These are phyloP conservation scores for Ganoderma sinense DNA, from an alignment of 1,284 basidiomycete genomes.

Conservation along the genomic window DNA sequence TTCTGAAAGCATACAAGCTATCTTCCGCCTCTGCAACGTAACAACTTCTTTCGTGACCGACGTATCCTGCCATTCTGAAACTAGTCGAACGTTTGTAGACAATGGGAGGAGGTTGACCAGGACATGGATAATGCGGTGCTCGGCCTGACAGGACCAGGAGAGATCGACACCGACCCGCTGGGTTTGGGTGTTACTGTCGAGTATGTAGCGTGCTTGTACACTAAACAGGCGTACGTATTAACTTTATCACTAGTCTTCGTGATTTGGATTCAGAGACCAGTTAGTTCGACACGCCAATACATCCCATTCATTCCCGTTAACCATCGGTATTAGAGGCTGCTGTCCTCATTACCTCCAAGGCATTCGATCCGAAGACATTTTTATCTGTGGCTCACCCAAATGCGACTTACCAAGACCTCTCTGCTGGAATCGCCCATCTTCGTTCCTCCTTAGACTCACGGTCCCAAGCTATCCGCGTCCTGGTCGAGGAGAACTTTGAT, in stretches of 20 bases:
- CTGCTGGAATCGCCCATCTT: slow-evolving; percentile 76
- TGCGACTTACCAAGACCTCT: slow-evolving; percentile 93
- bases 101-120: slow-evolving; percentile 85
- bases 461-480: slow-evolving; percentile 91
- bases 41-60: slow-evolving; percentile 25
- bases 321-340: slow-evolving; percentile 65
- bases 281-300: slow-evolving; percentile 43
- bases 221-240: slow-evolving; percentile 17
- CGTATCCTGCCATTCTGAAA: not conserved
- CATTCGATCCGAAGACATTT: slow-evolving; percentile 96
- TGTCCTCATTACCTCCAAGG: slow-evolving; percentile 88
- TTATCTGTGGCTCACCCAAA: slow-evolving; percentile 94
- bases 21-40: slow-evolving; percentile 75
- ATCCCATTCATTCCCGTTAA: slow-evolving; percentile 11
- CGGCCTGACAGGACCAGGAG: slow-evolving; percentile 60
- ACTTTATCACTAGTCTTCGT: slow-evolving; percentile 53
- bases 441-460: slow-evolving; percentile 85
- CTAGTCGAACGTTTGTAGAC: slow-evolving; percentile 46
- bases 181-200: slow-evolving; percentile 68
- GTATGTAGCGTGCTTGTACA: slow-evolving; percentile 49
- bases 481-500: slow-evolving; percentile 99
- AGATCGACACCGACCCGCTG: slow-evolving; percentile 73
- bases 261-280: slow-evolving; percentile 80
- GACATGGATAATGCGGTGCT: slow-evolving; percentile 75
- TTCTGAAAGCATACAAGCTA: slow-evolving; percentile 80